phyloP scores from a whole-genome alignment of 306 rosid genomes.

The Benincasa hispida region DNA sequence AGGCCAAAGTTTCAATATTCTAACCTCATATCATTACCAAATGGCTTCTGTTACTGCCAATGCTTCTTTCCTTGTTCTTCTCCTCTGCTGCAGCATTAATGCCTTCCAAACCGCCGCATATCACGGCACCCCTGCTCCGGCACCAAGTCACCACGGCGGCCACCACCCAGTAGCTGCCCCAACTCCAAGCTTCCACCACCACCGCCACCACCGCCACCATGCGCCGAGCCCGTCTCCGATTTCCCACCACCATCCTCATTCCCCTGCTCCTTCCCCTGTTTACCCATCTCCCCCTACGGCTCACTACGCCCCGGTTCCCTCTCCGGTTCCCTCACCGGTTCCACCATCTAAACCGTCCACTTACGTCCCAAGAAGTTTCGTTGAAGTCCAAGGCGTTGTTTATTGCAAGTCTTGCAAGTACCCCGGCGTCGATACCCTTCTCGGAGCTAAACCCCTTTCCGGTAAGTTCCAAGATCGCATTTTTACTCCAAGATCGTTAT shows the following conservation, averaged over 20 bases:
- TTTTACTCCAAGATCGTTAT: background rate
- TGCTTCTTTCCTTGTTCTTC: background rate
- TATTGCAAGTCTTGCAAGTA: constrained; percentile 69
- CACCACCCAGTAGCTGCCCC: constrained; percentile 8
- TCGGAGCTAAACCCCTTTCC: constrained; percentile 35
- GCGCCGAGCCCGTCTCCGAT: background rate
- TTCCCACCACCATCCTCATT: background rate
- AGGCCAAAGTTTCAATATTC: background rate
- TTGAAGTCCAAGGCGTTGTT: constrained; percentile 83
- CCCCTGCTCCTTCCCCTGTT: constrained; percentile 10
- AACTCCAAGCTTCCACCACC: background rate
- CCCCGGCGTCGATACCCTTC: constrained; percentile 41
- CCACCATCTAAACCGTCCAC: constrained; percentile 7
- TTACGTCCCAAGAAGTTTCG: constrained; percentile 29
- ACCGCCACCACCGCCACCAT: background rate
- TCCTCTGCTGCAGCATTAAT: background rate
- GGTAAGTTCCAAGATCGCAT: constrained; percentile 22
- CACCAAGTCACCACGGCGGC: background rate
- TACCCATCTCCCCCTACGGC: background rate
- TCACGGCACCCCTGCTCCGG: background rate
- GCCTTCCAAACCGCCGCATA: background rate
- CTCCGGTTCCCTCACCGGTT: background rate
- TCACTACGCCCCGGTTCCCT: constrained; percentile 6
- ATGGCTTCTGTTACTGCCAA: background rate
- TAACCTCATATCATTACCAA: background rate